Evolutionary conservation across 805 yeast genomes (phyloP).

Genomic region (Suhomyces vadensis): DNA sequence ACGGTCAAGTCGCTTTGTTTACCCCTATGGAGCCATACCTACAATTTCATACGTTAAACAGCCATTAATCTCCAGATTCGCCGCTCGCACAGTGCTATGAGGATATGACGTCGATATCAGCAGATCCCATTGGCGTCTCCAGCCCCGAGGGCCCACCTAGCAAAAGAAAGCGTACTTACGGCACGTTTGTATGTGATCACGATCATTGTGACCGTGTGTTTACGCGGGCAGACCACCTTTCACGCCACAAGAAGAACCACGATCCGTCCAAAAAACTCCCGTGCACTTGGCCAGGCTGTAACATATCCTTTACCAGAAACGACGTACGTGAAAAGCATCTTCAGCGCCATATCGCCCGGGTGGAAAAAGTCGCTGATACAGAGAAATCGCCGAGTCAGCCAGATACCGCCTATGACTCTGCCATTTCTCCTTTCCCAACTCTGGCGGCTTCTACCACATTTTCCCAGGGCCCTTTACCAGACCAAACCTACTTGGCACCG

Average conservation of each 20-base stretch:
- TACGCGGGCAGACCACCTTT: constrained; percentile 11
- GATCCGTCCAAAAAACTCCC: constrained; percentile 8
- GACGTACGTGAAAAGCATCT: constrained; percentile 12
- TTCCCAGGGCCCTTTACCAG: background rate
- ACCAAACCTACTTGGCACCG: background rate
- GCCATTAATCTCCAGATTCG: background rate
- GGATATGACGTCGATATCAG: background rate
- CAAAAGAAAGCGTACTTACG: constrained; percentile 22
- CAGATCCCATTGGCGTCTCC: background rate
- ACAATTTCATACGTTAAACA: background rate
- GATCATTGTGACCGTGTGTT: constrained; percentile 8
- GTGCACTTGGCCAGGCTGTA: constrained; percentile 12
- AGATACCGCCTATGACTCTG: background rate
- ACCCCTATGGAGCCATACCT: background rate
- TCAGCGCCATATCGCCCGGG: constrained; percentile 7
- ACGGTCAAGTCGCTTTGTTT: background rate
- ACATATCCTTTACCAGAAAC: constrained; percentile 7
- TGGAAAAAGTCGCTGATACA: background rate
- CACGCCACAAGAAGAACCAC: constrained; percentile 12
- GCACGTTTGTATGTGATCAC: constrained; percentile 13
- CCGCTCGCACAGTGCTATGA: background rate
- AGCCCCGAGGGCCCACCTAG: constrained; percentile 1
- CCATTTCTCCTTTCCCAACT: background rate
- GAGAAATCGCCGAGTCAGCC: background rate
- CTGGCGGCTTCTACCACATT: background rate